Conservation (phyloP, 108 stramenopile species). For the Tribonema minus region DNA sequence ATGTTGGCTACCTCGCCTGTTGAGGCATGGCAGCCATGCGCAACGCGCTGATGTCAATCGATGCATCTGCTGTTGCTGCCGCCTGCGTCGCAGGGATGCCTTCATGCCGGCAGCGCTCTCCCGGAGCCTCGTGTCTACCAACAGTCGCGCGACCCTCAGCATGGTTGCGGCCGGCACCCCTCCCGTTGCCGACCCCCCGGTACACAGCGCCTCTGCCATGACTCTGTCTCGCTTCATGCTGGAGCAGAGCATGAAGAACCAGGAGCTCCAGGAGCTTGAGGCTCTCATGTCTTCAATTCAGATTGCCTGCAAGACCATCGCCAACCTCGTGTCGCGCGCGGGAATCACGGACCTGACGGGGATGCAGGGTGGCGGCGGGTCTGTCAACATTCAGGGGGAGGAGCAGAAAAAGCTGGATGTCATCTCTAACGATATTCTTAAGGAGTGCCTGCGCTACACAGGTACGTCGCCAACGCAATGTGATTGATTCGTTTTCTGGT, state of each 20-base stretch:
- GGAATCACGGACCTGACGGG: constrained; percentile 64
- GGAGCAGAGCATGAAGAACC: constrained; percentile 45
- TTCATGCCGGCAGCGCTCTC: constrained; percentile 14
- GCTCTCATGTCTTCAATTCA: constrained; percentile 72
- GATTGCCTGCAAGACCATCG: constrained; percentile 70
- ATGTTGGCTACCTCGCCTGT: too few species aligned
- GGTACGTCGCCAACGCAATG: too few species aligned
- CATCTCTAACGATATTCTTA: constrained; percentile 58
- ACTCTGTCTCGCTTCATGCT: constrained; percentile 57
- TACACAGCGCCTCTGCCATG: constrained; percentile 35
- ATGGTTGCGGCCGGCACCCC: constrained; percentile 9
- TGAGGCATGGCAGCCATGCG: too few species aligned
- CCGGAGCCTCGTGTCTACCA: constrained; percentile 1
- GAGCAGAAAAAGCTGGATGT: constrained; percentile 70
- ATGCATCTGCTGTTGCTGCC: too few species aligned
- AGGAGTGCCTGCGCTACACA: constrained; percentile 54
- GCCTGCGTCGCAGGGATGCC: constrained; percentile 11
- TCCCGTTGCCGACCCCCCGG: neutral
- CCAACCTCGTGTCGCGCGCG: constrained; percentile 50
- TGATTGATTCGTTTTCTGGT: constrained; percentile 40
- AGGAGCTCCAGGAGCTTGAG: constrained; percentile 60
- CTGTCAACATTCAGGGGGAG: constrained; percentile 75
- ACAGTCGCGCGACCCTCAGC: neutral
- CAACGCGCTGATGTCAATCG: too few species aligned
- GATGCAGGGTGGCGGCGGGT: constrained; percentile 59